Percentiles rank a stretch among this genome's conserved stretches.
Conservation (phyloP, 140 eudicot species). For the Anethum foeniculum region DNA sequence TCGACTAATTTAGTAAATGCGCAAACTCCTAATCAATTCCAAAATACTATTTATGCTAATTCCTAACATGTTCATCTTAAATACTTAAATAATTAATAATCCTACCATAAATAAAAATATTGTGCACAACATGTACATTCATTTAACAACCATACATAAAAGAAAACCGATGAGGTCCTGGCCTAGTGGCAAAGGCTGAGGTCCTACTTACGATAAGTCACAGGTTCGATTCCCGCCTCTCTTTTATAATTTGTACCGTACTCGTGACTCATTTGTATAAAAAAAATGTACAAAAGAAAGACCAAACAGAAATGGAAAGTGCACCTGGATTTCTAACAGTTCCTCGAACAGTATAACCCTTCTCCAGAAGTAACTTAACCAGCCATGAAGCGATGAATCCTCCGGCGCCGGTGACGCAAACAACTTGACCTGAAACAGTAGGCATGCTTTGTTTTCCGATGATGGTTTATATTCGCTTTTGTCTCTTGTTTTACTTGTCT, state of each 20-base stretch:
- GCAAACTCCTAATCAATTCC: neutral
- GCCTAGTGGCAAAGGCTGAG: too few species aligned
- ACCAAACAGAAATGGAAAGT: neutral
- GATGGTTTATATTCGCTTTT: neutral
- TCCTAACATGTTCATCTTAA: neutral
- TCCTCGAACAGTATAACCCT: conserved; percentile 76
- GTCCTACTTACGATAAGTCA: too few species aligned
- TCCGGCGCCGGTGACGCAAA: conserved; percentile 99
- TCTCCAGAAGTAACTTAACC: conserved; percentile 81
- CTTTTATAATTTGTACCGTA: too few species aligned
- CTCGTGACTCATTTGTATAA: too few species aligned
- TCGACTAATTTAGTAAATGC: neutral
- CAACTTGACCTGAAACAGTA: conserved; percentile 39
- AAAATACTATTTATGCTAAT: neutral
- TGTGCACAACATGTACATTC: neutral
- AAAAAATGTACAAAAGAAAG: neutral
- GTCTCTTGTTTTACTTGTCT: neutral
- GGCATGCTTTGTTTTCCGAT: conserved; percentile 39
- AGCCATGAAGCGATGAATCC: conserved; percentile 98
- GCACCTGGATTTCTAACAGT: conserved; percentile 93
- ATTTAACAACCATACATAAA: neutral
- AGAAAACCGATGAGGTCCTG: too few species aligned
- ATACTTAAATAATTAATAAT: neutral
- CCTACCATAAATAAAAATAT: neutral
- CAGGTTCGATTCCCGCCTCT: too few species aligned